Evolutionary conservation across 768 basidiomycete species (phyloP).

Genomic region (Hemileccinum rubropunctum): DNA sequence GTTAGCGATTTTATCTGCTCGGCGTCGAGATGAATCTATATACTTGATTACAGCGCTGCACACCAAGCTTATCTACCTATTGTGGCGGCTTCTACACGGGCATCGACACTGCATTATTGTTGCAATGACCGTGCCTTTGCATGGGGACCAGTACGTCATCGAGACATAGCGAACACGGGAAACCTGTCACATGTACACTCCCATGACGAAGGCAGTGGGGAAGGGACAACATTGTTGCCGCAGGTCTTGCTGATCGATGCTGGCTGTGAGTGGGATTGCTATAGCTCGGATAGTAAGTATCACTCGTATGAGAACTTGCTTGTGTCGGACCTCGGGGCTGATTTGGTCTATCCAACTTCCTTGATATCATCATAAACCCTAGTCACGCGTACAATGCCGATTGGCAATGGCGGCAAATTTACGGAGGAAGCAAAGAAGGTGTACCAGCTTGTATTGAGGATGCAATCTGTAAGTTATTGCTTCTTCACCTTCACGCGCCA

Average conservation of each 20-base stretch:
- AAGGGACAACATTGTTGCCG: constrained; percentile 43
- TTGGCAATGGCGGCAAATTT: constrained; percentile 93
- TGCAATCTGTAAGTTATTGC: constrained; percentile 67
- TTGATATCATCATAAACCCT: not conserved
- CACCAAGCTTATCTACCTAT: constrained; percentile 94
- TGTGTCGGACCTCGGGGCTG: not conserved
- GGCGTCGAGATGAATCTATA: not conserved
- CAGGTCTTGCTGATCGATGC: constrained; percentile 91
- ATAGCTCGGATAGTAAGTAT: constrained; percentile 58
- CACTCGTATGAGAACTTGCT: not conserved
- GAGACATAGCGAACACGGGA: constrained; percentile 54
- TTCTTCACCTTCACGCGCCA: not conserved
- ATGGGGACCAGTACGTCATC: constrained; percentile 68
- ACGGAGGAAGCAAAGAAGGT: constrained; percentile 77
- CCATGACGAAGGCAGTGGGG: not conserved
- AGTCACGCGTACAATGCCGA: constrained; percentile 81
- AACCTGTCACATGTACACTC: constrained; percentile 41
- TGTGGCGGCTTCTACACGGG: constrained; percentile 81
- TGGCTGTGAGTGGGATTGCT: constrained; percentile 83
- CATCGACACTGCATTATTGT: constrained; percentile 92
- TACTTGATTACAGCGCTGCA: constrained; percentile 49
- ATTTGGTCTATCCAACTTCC: not conserved
- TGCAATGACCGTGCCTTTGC: constrained; percentile 88
- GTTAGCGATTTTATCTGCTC: constrained; percentile 41
- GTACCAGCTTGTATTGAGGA: constrained; percentile 82